Conservation (phyloP, 1,284 basidiomycete genomes). For the Peniophora sp. region DNA sequence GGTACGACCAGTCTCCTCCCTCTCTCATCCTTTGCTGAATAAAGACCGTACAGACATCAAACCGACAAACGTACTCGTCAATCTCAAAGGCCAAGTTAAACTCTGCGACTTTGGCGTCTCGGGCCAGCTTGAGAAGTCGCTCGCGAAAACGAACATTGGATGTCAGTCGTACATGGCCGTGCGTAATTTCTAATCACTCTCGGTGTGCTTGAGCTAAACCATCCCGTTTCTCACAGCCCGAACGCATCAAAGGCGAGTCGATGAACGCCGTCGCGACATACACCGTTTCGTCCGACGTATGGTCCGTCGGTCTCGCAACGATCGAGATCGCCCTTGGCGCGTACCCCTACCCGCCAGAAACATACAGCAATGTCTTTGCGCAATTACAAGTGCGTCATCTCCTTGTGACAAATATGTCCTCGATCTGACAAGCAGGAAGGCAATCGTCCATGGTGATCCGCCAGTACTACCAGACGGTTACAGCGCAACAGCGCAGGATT, state of each 20-base stretch:
- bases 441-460: conserved; percentile 92
- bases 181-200: conserved; percentile 22
- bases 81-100: conserved; percentile 85
- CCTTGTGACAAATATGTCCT: too few species aligned
- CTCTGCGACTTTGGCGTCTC: conserved; percentile 98
- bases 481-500: conserved; percentile 49
- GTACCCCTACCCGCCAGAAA: conserved; percentile 98
- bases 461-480: conserved; percentile 67
- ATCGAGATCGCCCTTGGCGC: conserved; percentile 89
- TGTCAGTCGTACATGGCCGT: conserved; percentile 99
- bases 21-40: background rate
- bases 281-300: conserved; percentile 95
- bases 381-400: conserved; percentile 49
- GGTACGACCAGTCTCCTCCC: conserved; percentile 35
- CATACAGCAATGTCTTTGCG: conserved; percentile 94
- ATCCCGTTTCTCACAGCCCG: conserved; percentile 68
- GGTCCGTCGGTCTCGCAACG: conserved; percentile 95
- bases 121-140: conserved; percentile 91
- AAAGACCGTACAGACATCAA: conserved; percentile 75
- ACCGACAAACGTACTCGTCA: conserved; percentile 94
- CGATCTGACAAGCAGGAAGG: conserved; percentile 27
- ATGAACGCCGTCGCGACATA: conserved; percentile 84
- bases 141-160: conserved; percentile 98
- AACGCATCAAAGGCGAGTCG: conserved; percentile 93
- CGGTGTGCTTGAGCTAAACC: too few species aligned